Conservation (phyloP, 169 alveolate genomes). For the Babesia divergens region DNA sequence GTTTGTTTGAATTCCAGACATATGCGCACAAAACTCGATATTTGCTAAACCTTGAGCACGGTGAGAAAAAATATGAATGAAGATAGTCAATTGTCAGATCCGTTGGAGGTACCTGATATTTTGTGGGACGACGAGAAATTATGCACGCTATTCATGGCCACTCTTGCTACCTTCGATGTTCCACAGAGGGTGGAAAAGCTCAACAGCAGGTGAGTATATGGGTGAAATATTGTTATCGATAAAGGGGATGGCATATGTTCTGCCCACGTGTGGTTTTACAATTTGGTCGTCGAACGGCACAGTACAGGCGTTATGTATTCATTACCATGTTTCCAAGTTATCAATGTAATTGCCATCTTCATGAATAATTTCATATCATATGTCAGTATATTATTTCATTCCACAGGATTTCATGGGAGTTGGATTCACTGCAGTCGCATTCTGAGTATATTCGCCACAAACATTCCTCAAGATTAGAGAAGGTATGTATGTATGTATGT, state of each 20-base stretch:
- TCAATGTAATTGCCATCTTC: no score
- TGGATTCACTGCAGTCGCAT: slow-evolving; percentile 70
- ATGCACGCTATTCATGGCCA: slow-evolving; percentile 53
- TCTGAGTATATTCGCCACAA: slow-evolving; percentile 70
- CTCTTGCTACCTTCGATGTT: slow-evolving; percentile 58
- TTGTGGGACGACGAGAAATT: slow-evolving; percentile 73
- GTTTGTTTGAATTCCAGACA: slow-evolving; percentile 36
- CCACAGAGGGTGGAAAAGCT: slow-evolving; percentile 69
- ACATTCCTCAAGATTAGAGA: slow-evolving; percentile 72
- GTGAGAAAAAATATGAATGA: neutral
- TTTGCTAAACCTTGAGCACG: slow-evolving; percentile 37
- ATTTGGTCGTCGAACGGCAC: no score
- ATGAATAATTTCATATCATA: no score
- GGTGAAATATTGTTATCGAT: neutral
- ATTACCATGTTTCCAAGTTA: no score
- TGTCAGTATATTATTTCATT: neutral
- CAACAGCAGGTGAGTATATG: slow-evolving; percentile 31
- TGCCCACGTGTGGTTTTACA: no score
- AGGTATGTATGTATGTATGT: neutral
- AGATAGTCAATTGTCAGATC: slow-evolving; percentile 19
- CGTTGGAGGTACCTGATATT: slow-evolving; percentile 66
- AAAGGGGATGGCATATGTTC: no score
- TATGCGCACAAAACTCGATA: slow-evolving; percentile 38
- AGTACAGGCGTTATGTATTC: no score
- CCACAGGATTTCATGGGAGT: slow-evolving; percentile 67